Conservation (phyloP, 495 filamentous ascomycete species). For the Aspergillus hancockii region DNA sequence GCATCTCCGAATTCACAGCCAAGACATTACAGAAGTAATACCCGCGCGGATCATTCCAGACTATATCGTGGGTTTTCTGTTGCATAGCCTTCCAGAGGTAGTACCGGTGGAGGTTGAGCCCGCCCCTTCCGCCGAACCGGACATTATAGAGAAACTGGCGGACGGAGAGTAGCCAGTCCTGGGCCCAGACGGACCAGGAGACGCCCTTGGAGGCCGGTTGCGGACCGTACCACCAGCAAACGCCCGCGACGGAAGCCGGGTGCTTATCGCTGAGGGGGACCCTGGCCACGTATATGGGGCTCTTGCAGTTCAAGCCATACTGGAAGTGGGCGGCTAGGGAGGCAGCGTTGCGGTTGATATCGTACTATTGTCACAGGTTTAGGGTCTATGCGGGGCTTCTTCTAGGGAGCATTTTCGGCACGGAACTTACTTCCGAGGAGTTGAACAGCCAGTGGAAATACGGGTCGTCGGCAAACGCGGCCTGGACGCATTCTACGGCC, state of each 20-base stretch:
- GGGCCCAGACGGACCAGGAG: conserved; percentile 56
- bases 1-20: conserved; percentile 59
- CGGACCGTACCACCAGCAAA: conserved; percentile 65
- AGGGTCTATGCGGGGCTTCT: conserved; percentile 10
- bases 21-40: conserved; percentile 75
- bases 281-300: conserved; percentile 65
- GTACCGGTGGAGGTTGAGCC: conserved; percentile 62
- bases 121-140: conserved; percentile 60
- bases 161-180: conserved; percentile 59
- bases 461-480: conserved; percentile 65
- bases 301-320: conserved; percentile 60
- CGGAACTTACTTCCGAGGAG: conserved; percentile 46
- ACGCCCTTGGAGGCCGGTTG: conserved; percentile 34
- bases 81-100: conserved; percentile 54
- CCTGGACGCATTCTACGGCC: conserved; percentile 57
- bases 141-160: conserved; percentile 63
- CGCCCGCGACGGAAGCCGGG: conserved; percentile 50
- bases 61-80: conserved; percentile 34
- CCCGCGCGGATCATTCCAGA: conserved; percentile 46
- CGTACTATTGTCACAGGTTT: conserved; percentile 44
- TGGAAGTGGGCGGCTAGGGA: conserved; percentile 63
- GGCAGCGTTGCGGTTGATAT: conserved; percentile 56
- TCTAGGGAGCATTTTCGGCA: neutral
- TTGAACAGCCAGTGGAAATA: conserved; percentile 64
- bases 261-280: conserved; percentile 19